phyloP scores from a whole-genome alignment of 345 rosid species.

The Salix viminalis region DNA sequence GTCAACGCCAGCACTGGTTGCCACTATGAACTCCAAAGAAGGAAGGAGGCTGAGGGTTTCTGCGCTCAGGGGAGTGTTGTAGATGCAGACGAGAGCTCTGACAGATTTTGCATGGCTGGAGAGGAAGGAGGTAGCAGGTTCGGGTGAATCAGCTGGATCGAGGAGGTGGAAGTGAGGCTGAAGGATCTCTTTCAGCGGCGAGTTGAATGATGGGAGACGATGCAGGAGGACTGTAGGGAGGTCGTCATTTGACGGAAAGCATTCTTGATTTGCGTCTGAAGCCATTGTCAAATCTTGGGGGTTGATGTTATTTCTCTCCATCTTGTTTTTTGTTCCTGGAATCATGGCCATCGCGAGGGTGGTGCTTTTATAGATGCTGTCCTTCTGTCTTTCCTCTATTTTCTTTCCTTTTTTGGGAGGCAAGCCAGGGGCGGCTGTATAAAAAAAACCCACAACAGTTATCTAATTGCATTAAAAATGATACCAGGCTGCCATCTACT shows the following conservation, averaged over 20 bases:
- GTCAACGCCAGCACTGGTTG: slow-evolving; percentile 13
- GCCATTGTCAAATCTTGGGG: background rate
- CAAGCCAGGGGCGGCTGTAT: no score
- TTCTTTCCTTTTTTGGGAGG: no score
- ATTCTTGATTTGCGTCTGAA: background rate
- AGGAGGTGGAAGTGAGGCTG: slow-evolving; percentile 8
- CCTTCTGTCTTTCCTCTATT: no score
- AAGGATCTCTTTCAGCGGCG: background rate
- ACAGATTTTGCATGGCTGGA: background rate
- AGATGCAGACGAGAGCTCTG: slow-evolving; percentile 3
- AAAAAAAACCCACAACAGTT: no score
- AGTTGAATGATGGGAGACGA: background rate
- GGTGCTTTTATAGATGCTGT: background rate
- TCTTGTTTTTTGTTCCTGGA: no score
- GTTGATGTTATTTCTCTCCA: background rate
- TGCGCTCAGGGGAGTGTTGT: background rate
- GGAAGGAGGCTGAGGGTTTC: slow-evolving; percentile 14
- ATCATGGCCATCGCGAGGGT: no score
- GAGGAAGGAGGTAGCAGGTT: background rate
- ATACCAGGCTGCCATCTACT: no score
- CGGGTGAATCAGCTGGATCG: slow-evolving; percentile 2
- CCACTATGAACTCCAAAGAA: slow-evolving; percentile 14
- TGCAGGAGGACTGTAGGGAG: slow-evolving; percentile 2
- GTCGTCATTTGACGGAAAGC: background rate
- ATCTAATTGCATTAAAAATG: no score